Conservation (phyloP, 2,329 filamentous ascomycete genomes). For the Apiospora kogelbergensis region DNA sequence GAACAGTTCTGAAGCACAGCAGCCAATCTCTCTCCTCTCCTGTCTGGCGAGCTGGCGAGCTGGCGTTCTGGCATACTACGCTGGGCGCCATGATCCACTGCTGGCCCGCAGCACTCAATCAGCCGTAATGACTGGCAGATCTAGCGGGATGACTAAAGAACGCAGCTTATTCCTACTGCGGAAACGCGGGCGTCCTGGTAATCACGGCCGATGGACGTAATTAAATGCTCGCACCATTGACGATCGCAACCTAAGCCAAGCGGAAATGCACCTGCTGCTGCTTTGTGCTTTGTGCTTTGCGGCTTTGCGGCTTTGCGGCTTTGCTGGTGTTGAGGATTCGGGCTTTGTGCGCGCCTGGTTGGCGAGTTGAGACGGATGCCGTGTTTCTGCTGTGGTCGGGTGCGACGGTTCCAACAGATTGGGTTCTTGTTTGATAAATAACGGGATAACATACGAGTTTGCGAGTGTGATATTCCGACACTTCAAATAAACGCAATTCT, state of each 20-base stretch:
- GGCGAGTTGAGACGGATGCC: not conserved
- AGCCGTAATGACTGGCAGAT: slow-evolving; percentile 11
- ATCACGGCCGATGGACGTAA: not conserved
- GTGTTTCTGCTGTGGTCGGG: slow-evolving; percentile 4
- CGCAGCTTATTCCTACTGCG: not conserved
- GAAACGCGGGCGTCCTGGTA: not conserved
- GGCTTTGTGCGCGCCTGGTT: not conserved
- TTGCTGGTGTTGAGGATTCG: not conserved
- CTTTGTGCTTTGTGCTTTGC: not conserved
- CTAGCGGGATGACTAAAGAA: not conserved
- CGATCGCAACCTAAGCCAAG: slow-evolving; percentile 5
- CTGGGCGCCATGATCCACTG: not conserved
- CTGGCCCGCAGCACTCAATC: slow-evolving; percentile 1
- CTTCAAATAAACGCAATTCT: too few relatives aligned
- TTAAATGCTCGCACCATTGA: not conserved
- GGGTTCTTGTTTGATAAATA: slow-evolving; percentile 6
- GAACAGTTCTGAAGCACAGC: not conserved
- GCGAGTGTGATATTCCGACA: too few relatives aligned
- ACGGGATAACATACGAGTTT: too few relatives aligned
- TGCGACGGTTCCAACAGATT: slow-evolving; percentile 7
- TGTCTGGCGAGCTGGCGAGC: not conserved
- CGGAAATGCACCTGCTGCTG: not conserved
- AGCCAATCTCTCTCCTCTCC: not conserved
- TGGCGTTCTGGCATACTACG: not conserved
- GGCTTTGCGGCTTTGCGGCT: too few relatives aligned